Evolutionary conservation across 1,284 basidiomycete species (phyloP), one percentile per base, ranked within the genome.

Genomic region (Boletellus deceptivus): DNA sequence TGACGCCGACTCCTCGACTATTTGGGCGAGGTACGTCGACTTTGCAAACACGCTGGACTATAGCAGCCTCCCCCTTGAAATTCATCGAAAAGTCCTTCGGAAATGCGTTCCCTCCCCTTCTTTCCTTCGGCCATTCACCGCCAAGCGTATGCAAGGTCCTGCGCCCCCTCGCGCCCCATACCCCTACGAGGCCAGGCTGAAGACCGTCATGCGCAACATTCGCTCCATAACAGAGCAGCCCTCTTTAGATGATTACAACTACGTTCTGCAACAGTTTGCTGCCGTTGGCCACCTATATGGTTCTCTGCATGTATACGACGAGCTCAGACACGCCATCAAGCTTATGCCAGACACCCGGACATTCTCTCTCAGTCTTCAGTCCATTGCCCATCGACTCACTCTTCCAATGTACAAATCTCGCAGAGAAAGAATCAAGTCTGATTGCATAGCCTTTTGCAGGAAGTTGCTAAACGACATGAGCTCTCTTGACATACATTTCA

Each of bases 181-280:
- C 57, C 43, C 74, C 3, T 76, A 83, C 58, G 88, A 89, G 68
- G 63, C 70, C 20, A 81, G 87, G 34, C 78, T 87, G 59, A 79
- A 80, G 62, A 68, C 74, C 16, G 70, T 90, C 60, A 80, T 90
- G 52, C 75, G 74, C 46, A 87, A 87, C 63, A 89, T 91, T 31
- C 80, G 80, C 47, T 69, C 73, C 34, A 62, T 75, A 16, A 81
- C 80, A 8, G 62, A 61, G 38, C 67, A 60, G 27, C 84, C 87
- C 3, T 62, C 71, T 6, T 53, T 84, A 46, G 77, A 80, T 3
- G 89, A 91, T 64, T 91, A 86, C 64, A 77, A 91, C 63, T 84
- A 83, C 60, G 70, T 91, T 46, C 65, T 91, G 45, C 75, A 78
- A 54, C 85, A 89, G 51, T 88, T 89, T 55, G 84, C 86, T 36